Evolutionary conservation across 139 green algal species (phyloP), one percentile per base, ranked within the genome.

Genomic region (Spirogloea muscicola): DNA sequence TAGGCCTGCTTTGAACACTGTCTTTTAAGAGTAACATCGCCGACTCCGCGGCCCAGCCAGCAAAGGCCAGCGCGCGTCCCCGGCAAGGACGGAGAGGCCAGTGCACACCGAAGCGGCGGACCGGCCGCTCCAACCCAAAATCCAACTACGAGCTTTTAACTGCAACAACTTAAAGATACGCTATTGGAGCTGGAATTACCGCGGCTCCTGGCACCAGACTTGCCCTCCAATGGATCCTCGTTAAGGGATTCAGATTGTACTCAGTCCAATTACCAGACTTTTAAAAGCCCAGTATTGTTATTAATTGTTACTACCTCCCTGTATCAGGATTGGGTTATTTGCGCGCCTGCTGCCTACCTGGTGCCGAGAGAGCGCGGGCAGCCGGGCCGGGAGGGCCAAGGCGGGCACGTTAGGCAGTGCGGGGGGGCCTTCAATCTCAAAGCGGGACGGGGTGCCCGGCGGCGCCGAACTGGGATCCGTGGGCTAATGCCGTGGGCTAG

Each of bases 161-260:
- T 93, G 87, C 90, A 96, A 91, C 90, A 96, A 95, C 91, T 95
- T 91, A 95, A 94, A 88, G 94, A 93, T 95, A 95, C 66, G 66
- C 66, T 75, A 75, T 75, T 77, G 66, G 66, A 75, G 66, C 61
- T 75, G 58, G 66, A 75, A 75, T 75, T 57, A 75, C 66, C 66
- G 36, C 61, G 61, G 49, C 31, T 78, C 7, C 51, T 68, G 40
- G 61, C 61, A 65, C 29, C 31, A 57, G 57, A 65, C 57, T 65
- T 65, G 57, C 31, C 57, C 57, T 65, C 57, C 57, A 65, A 65
- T 65, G 57, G 57, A 65, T 31, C 16, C 57, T 16, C 16, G 13
- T 31, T 65, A 65, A 65, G 57, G 31, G 57, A 16, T 65, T 65
- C 16, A 38, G 31, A 65, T 57, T 65, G 57, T 65, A 57, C 57